Evolutionary conservation across 768 basidiomycete species (phyloP).

Genomic region (Dictyophora rubrovolvata): DNA sequence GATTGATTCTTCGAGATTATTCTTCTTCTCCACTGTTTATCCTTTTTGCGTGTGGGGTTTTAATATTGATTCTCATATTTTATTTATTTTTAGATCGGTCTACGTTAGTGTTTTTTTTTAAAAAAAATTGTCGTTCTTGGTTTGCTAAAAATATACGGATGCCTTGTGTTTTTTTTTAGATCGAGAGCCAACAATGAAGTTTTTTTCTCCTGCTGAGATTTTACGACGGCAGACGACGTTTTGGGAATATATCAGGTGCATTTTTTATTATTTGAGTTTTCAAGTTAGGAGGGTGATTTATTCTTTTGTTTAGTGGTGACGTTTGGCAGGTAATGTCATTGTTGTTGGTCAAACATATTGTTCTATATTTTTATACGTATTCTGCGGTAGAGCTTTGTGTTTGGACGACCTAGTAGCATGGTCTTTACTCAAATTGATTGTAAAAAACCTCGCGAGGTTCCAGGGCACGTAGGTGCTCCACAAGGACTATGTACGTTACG

Average conservation of each 20-base stretch:
- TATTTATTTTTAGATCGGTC: constrained; percentile 3
- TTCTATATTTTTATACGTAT: neutral
- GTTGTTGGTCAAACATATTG: neutral
- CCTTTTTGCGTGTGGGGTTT: neutral
- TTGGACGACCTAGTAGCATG: constrained; percentile 9
- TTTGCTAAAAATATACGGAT: neutral
- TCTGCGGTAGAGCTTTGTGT: constrained; percentile 3
- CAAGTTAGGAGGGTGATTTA: neutral
- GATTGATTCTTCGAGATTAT: neutral
- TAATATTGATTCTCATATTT: neutral
- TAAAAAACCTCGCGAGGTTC: constrained; percentile 5
- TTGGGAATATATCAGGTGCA: constrained; percentile 8
- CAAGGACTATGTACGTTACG: neutral
- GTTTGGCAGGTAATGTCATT: constrained; percentile 4
- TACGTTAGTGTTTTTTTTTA: neutral
- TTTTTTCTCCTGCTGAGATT: neutral
- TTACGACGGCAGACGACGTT: constrained; percentile 4
- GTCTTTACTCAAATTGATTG: constrained; percentile 9
- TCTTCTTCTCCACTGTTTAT: neutral
- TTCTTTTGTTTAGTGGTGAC: neutral
- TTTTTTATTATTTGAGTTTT: neutral
- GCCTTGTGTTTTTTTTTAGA: constrained; percentile 1
- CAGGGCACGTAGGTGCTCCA: neutral
- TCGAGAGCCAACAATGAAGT: constrained; percentile 4
- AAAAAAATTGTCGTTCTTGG: neutral